Evolutionary conservation across 352 stramenopile species (phyloP), one percentile per base, ranked within the genome.

Genomic region (Chrysophaeum taylorii): DNA sequence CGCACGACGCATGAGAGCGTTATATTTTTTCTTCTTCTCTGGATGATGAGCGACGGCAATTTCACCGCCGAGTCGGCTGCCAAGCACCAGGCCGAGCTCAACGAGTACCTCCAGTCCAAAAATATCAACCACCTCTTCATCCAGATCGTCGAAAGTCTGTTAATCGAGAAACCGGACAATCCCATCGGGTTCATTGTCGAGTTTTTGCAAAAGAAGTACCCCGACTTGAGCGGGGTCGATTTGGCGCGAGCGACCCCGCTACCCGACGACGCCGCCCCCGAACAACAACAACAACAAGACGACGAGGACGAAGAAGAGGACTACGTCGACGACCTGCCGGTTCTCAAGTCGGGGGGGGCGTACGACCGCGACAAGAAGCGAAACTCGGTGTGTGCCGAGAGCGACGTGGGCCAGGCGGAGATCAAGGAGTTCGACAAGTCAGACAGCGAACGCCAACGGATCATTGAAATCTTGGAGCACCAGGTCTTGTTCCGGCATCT

Each of bases 121-220:
- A 82, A 85, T 45, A 84, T 89, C 57, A 89, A 87, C 73, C 74
- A 72, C 42, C 74, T 84, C 23, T 86, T 87, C 45, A 81, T 85
- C 43, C 60, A 76, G 52, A 39, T 62, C 23, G 82, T 87, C 0
- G 83, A 89, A 62, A 75, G 71, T 61, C 76, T 89, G 36, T 77
- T 89, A 31, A 81, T 85, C 48, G 78, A 87, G 43, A 85, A 86
- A 74, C 81, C 81, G 27, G 79, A 85, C 2, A 86, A 88, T 75
- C 81, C 81, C 12, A 84, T 88, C 61, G 79, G 77, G 14, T 88
- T 86, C 63, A 85, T 88, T 50, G 75, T 83, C 33, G 79, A 84
- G 50, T 83, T 82, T 64, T 61, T 83, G 27, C 71, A 74, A 2
- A 83, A 83, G 48, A 70, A 72, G 35, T 79, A n/a, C n/a, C n/a